Evolutionary conservation across 257 asterid genomes (phyloP).

Genomic region (Solanum virginianum): DNA sequence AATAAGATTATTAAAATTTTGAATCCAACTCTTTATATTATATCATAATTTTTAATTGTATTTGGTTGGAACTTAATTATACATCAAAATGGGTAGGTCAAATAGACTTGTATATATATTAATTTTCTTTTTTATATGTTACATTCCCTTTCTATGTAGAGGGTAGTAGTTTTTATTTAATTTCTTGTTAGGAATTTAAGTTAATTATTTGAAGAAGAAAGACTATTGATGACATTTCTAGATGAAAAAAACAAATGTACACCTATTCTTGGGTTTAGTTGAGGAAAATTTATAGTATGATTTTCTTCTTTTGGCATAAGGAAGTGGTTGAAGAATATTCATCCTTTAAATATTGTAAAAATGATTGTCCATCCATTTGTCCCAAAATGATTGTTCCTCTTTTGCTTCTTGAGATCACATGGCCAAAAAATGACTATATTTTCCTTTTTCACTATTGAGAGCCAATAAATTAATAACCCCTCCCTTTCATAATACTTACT

Average conservation of each 20-base stretch:
- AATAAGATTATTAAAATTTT: not conserved
- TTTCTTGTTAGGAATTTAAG: not conserved
- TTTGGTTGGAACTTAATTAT: not conserved
- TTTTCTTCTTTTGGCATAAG: not conserved
- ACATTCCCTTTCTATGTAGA: not conserved
- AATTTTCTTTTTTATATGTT: not conserved
- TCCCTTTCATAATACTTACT: too few relatives aligned
- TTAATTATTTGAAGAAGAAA: not conserved
- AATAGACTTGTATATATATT: not conserved
- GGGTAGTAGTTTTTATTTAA: not conserved
- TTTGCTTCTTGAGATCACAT: not conserved
- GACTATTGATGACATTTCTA: not conserved
- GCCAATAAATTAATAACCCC: too few relatives aligned
- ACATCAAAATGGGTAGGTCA: not conserved
- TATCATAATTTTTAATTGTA: not conserved
- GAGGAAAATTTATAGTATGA: not conserved
- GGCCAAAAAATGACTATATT: too few relatives aligned
- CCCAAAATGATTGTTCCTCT: not conserved
- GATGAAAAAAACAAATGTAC: not conserved
- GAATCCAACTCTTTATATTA: rapidly evolving
- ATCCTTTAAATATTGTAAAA: not conserved
- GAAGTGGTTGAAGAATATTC: not conserved
- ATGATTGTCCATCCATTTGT: not conserved
- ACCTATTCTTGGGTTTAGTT: not conserved
- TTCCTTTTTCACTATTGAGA: too few relatives aligned